Conservation (phyloP, 2,329 filamentous ascomycete species). For the Colletotrichum siamense region DNA sequence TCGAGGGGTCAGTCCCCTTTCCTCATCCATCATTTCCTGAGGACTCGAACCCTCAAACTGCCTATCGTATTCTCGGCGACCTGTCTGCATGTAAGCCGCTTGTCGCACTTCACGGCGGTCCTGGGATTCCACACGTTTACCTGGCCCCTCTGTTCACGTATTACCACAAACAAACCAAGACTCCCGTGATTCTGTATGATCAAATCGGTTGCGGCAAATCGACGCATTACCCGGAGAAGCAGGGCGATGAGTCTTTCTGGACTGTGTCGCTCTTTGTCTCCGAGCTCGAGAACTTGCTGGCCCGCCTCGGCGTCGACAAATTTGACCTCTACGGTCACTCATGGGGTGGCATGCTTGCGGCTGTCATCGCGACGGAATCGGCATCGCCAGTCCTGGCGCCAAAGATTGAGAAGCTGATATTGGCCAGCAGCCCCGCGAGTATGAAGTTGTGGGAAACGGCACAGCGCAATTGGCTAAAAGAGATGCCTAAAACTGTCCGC, state of each 20-base stretch:
- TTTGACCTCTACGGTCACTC: slow-evolving; percentile 54
- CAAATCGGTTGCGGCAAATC: slow-evolving; percentile 56
- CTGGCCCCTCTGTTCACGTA: background rate
- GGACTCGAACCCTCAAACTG: background rate
- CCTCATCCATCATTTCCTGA: background rate
- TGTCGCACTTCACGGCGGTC: background rate
- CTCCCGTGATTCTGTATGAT: slow-evolving; percentile 58
- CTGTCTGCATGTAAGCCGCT: background rate
- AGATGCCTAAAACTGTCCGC: slow-evolving; percentile 26
- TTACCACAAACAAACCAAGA: background rate
- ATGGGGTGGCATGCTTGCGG: slow-evolving; percentile 59
- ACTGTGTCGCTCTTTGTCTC: slow-evolving; percentile 48
- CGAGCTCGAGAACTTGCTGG: slow-evolving; percentile 54
- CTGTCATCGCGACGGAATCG: slow-evolving; percentile 38
- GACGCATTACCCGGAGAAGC: slow-evolving; percentile 51
- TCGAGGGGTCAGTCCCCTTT: background rate
- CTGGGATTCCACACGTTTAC: background rate
- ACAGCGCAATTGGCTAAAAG: slow-evolving; percentile 16
- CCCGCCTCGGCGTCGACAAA: slow-evolving; percentile 40
- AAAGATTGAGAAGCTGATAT: slow-evolving; percentile 30
- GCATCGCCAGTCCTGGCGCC: slow-evolving; percentile 20
- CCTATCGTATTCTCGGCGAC: background rate
- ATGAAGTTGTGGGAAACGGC: slow-evolving; percentile 29
- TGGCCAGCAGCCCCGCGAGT: slow-evolving; percentile 34
- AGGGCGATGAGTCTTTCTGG: slow-evolving; percentile 49